Conservation (phyloP, 1,139 yeast species). For the Blastobotrys aristatus region DNA sequence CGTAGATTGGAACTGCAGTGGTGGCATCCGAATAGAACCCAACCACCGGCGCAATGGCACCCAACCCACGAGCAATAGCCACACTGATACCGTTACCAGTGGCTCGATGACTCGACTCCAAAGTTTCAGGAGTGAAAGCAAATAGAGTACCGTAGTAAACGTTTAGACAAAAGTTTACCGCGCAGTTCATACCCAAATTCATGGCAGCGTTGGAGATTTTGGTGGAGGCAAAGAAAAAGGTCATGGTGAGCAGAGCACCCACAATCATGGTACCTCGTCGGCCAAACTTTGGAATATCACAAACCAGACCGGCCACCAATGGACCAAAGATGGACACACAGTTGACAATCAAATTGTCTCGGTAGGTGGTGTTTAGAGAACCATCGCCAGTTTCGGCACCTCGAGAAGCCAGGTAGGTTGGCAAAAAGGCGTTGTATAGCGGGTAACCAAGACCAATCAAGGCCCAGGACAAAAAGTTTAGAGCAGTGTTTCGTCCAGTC, state of each 20-base stretch:
- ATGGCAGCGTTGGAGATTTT: conserved; percentile 46
- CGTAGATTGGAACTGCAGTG: conserved; percentile 51
- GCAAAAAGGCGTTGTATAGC: conserved; percentile 48
- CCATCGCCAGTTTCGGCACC: conserved; percentile 43
- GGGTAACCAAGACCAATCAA: conserved; percentile 51
- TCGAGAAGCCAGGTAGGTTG: conserved; percentile 43
- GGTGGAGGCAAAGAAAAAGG: conserved; percentile 55
- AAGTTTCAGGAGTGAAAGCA: conserved; percentile 51
- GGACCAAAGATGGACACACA: conserved; percentile 55
- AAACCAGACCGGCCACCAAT: conserved; percentile 43
- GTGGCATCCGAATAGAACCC: conserved; percentile 44
- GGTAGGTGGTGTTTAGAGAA: conserved; percentile 42
- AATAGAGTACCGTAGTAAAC: conserved; percentile 52
- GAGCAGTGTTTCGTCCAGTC: conserved; percentile 40
- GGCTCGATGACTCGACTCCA: conserved; percentile 44
- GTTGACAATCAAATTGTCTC: conserved; percentile 50
- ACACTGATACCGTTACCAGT: conserved; percentile 56
- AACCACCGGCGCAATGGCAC: conserved; percentile 50
- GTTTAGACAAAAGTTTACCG: conserved; percentile 47
- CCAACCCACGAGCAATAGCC: conserved; percentile 43
- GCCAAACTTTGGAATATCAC: conserved; percentile 45
- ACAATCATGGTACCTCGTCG: conserved; percentile 53
- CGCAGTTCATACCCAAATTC: conserved; percentile 51
- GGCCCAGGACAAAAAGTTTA: conserved; percentile 46
- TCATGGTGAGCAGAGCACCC: conserved; percentile 52